Conservation (phyloP, 169 alveolate genomes). For the Plasmodium blacklocki region DNA sequence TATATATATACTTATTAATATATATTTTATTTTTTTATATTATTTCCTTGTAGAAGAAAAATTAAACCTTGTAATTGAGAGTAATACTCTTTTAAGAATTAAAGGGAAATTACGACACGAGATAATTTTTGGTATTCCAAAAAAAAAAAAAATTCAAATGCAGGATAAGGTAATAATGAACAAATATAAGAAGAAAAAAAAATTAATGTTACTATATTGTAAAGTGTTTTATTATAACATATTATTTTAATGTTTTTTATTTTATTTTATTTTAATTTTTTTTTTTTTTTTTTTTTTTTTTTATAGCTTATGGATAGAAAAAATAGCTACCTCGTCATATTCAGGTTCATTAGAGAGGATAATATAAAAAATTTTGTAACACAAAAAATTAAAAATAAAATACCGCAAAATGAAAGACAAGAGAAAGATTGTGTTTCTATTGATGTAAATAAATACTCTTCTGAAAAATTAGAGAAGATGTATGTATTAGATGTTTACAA, state of each 20-base stretch:
- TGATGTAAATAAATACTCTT: slow-evolving; percentile 3
- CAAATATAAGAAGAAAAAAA: background rate
- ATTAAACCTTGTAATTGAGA: slow-evolving; percentile 13
- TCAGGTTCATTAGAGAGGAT: slow-evolving; percentile 34
- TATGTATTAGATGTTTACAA: slow-evolving; percentile 64
- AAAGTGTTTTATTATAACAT: no score
- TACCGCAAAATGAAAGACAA: slow-evolving; percentile 18
- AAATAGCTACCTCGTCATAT: slow-evolving; percentile 27
- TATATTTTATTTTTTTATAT: background rate
- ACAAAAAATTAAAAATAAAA: slow-evolving; percentile 21
- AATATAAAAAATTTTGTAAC: slow-evolving; percentile 18
- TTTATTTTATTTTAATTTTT: no score
- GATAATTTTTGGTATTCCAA: slow-evolving; percentile 33
- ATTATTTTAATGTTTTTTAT: no score
- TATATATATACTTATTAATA: background rate
- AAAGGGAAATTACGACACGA: slow-evolving; percentile 48
- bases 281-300: background rate
- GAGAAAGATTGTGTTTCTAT: slow-evolving; percentile 34
- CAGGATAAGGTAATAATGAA: slow-evolving; percentile 9
- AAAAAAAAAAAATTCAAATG: slow-evolving; percentile 27
- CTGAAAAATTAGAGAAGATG: slow-evolving; percentile 22
- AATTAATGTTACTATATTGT: background rate
- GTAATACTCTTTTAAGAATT: slow-evolving; percentile 24
- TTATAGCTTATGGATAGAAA: slow-evolving; percentile 20
- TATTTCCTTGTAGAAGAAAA: slow-evolving; percentile 10